Conservation (phyloP, 441 rosid species). For the Pelargonium hybrid region DNA sequence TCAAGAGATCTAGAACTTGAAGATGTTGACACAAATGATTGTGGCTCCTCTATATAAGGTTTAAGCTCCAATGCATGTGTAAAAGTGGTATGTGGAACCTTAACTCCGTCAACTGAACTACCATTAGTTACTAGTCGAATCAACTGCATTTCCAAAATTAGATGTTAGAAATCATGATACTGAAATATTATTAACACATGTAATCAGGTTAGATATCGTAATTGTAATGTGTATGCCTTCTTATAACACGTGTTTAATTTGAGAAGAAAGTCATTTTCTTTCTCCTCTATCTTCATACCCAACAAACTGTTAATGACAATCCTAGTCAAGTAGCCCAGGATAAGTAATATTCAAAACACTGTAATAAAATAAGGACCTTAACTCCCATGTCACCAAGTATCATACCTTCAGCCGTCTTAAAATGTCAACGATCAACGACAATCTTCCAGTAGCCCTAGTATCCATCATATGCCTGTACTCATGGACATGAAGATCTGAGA, state of each 20-base stretch:
- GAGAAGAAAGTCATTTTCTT: not conserved
- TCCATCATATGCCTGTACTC: conserved; percentile 75
- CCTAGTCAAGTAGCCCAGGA: not conserved
- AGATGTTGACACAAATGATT: conserved; percentile 41
- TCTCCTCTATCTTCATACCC: not conserved
- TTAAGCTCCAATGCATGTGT: conserved; percentile 79
- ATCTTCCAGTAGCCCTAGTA: conserved; percentile 72
- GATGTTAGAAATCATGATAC: conserved; percentile 18
- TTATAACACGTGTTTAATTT: not conserved
- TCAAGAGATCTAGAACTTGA: conserved; percentile 43
- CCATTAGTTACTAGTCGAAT: conserved; percentile 60
- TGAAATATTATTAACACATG: conserved; percentile 2
- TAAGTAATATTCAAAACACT: conserved; percentile 7
- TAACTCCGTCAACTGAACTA: conserved; percentile 37
- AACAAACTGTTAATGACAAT: not conserved
- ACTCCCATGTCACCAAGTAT: conserved; percentile 13
- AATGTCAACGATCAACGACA: conserved; percentile 70
- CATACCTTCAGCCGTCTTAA: conserved; percentile 81
- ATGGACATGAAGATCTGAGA: conserved; percentile 58
- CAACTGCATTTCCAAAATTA: conserved; percentile 40
- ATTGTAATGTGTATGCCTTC: not conserved
- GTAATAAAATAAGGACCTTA: conserved; percentile 8
- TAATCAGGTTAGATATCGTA: too few relatives aligned
- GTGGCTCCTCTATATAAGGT: conserved; percentile 90
- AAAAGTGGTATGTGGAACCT: conserved; percentile 47